Conservation (phyloP, 306 rosid genomes). For the Vachellia collinsii region DNA sequence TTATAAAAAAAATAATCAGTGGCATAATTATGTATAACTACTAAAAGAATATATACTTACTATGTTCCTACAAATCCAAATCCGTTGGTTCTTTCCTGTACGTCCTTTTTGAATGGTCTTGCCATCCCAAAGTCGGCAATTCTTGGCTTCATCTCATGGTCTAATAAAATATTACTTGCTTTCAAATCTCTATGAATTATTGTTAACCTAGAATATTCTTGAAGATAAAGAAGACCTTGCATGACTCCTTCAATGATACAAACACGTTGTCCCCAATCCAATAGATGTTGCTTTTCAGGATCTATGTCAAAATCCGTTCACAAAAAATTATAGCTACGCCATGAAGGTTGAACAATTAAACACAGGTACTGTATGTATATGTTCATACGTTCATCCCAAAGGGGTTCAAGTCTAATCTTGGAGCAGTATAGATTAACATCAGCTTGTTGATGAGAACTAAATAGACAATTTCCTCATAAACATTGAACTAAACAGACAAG, state of each 20-base stretch:
- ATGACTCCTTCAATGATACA: background rate
- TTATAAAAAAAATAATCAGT: too few relatives aligned
- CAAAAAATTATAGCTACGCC: background rate
- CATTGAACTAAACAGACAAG: too few relatives aligned
- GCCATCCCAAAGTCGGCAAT: constrained; percentile 68
- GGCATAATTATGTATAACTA: too few relatives aligned
- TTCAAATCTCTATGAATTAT: background rate
- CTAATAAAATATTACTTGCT: background rate
- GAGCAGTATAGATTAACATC: too few relatives aligned
- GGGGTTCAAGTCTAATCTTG: too few relatives aligned
- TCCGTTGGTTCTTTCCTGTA: constrained; percentile 42
- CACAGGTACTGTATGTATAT: too few relatives aligned
- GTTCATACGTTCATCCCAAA: background rate
- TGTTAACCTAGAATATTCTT: background rate
- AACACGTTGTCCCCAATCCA: background rate
- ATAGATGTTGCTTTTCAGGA: background rate
- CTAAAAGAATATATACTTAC: constrained; percentile 26
- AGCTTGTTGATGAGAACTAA: too few relatives aligned
- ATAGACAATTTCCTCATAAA: too few relatives aligned
- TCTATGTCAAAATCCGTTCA: background rate
- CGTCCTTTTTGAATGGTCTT: constrained; percentile 43
- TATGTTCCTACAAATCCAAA: constrained; percentile 53
- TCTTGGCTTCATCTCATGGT: constrained; percentile 40
- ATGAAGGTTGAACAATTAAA: too few relatives aligned
- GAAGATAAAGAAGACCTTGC: background rate